phyloP scores from a whole-genome alignment of 148 eudicot species.

The Nepenthes mirabilis region DNA sequence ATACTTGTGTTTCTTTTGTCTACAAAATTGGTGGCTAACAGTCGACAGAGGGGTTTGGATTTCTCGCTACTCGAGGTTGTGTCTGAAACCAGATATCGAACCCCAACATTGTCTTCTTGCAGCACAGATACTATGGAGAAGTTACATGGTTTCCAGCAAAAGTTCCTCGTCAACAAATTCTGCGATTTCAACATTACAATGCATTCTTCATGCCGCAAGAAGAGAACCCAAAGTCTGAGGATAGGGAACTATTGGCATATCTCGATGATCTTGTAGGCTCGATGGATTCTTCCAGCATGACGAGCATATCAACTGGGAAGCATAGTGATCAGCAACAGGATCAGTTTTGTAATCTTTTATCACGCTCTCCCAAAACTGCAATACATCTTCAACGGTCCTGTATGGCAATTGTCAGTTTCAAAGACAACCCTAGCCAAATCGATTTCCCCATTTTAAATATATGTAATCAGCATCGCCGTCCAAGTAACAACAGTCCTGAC shows the following conservation, averaged over 20 bases:
- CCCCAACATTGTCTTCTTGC: too few species aligned
- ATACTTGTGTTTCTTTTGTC: too few species aligned
- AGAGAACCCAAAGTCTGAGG: conserved; percentile 35
- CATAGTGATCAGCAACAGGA: conserved; percentile 37
- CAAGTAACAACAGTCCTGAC: conserved; percentile 27
- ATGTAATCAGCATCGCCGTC: conserved; percentile 34
- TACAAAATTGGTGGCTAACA: too few species aligned
- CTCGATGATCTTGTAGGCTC: conserved; percentile 20
- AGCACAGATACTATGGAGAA: conserved; percentile 39
- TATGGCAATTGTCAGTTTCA: conserved; percentile 24
- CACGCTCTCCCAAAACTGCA: conserved; percentile 32
- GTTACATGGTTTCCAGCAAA: conserved; percentile 35
- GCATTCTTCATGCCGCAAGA: conserved; percentile 36
- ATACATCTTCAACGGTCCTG: conserved; percentile 33
- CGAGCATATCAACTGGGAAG: conserved; percentile 36
- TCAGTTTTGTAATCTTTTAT: conserved; percentile 22
- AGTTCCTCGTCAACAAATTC: conserved; percentile 26
- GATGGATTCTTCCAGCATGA: conserved; percentile 37
- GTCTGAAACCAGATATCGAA: too few species aligned
- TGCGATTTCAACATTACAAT: conserved; percentile 24
- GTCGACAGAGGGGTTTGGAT: too few species aligned
- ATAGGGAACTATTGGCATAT: conserved; percentile 23
- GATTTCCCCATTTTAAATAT: conserved; percentile 25
- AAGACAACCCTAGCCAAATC: conserved; percentile 19
- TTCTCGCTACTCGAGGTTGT: too few species aligned